Base-by-base conservation (phyloP, 768 basidiomycete genomes). In the Cystofilobasidium macerans region DNA sequence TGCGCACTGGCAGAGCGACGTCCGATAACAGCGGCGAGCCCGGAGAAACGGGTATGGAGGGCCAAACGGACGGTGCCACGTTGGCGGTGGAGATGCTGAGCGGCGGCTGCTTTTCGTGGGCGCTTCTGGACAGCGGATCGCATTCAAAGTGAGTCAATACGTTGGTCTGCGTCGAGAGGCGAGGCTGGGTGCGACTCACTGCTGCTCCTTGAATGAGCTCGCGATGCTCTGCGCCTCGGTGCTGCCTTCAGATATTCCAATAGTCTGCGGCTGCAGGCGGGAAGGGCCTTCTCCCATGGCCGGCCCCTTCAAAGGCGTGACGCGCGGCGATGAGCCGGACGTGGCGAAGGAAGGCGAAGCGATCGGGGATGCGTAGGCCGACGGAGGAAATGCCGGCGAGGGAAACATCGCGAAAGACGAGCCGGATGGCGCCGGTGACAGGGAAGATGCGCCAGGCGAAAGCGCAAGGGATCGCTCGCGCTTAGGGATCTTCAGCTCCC, bases 381-480 rank as follows among this genome's bases (percentile, higher is more conserved):
- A 54, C 5, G 28, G 51, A 16, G 51, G 30, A 16, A 54, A 54
- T 3, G 51, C 51, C 4, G 51, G 51, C 26, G 51, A 54, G 22
- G 72, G 71, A 42, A 62, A 57, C 24, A 60, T 62, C n/a, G 67
- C 69, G 66, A 68, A 68, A 43, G 67, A 62, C 20, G 64, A 56
- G 53, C 62, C 57, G 48, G 69, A 69, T 6, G 68, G 57, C 22
- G 69, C 63, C 51, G 63, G 26, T 33, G 51, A 54, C 7, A 54
- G 51, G 4, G 51, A 54, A 2, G 51, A 30, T 22, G 51, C 26
- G 14, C 51, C 51, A 2, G 51, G 51, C 26, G 51, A 54, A 30
- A 30, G 32, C 18, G 51, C 5, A 2, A 32, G 9, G 3, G 51
- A n/a, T 1, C 51, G 51, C 18, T 54, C 51, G 51, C 51, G 51